These are phyloP conservation scores for Hansenula anomala DNA, from an alignment of 1,139 yeast species.

Conservation along the genomic window DNA sequence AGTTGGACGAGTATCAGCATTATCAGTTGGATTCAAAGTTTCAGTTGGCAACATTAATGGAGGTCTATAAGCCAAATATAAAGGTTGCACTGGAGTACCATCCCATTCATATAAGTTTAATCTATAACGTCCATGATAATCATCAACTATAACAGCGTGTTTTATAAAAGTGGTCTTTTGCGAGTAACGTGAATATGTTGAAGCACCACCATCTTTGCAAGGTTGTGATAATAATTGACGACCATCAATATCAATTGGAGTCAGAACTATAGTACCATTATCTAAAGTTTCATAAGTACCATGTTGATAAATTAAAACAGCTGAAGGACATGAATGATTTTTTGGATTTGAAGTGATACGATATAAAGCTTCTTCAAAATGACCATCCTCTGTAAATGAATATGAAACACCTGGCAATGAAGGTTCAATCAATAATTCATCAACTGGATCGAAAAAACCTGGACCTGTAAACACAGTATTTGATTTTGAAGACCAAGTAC, in stretches of 20 bases:
- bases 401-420: conserved; percentile 91
- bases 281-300: conserved; percentile 63
- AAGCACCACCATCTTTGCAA: conserved; percentile 53
- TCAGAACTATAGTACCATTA: conserved; percentile 66
- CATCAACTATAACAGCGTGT: conserved; percentile 59
- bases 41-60: conserved; percentile 94
- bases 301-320: conserved; percentile 81
- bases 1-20: conserved; percentile 28
- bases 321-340: conserved; percentile 79
- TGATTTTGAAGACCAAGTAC: conserved; percentile 96
- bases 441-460: conserved; percentile 92
- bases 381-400: conserved; percentile 90
- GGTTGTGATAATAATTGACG: conserved; percentile 89
- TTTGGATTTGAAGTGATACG: conserved; percentile 67
- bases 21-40: conserved; percentile 81
- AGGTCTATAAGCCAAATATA: conserved; percentile 88
- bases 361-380: conserved; percentile 84
- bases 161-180: conserved; percentile 59
- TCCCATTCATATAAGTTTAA: conserved; percentile 75
- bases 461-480: conserved; percentile 96
- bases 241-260: conserved; percentile 85
- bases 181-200: conserved; percentile 66
- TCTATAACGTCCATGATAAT: conserved; percentile 77
- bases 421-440: conserved; percentile 90
- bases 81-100: conserved; percentile 80